Percentiles rank a stretch among this genome's conserved stretches.
Evolutionary conservation across 2,329 filamentous ascomycete genomes (phyloP).

Genomic region (Epichloe typhina): DNA sequence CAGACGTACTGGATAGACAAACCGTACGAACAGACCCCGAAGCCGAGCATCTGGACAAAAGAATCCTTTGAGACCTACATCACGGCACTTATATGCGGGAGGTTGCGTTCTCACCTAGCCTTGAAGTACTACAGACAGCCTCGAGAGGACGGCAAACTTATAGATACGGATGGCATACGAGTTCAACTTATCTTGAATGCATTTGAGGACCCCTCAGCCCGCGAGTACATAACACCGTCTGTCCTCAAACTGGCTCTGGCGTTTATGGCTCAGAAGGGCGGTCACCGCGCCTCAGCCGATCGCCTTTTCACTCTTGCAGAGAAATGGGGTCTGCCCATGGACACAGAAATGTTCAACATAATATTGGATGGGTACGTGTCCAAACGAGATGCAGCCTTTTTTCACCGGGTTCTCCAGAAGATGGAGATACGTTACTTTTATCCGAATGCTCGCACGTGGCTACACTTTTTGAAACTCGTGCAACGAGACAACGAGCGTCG

Average conservation of each 20-base stretch:
- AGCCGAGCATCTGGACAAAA: constrained; percentile 28
- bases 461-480: constrained; percentile 37
- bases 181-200: constrained; percentile 24
- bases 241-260: constrained; percentile 31
- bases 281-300: constrained; percentile 21
- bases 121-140: constrained; percentile 22
- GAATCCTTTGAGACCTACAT: constrained; percentile 30
- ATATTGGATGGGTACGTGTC: constrained; percentile 28
- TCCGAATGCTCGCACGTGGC: constrained; percentile 34
- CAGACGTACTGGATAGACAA: constrained; percentile 17
- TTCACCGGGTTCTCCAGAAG: constrained; percentile 24
- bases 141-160: constrained; percentile 13
- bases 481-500: constrained; percentile 42
- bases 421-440: constrained; percentile 27
- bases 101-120: constrained; percentile 19
- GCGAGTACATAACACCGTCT: constrained; percentile 22
- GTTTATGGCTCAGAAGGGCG: constrained; percentile 25
- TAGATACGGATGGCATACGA: constrained; percentile 26
- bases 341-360: constrained; percentile 35
- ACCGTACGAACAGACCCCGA: constrained; percentile 26
- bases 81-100: constrained; percentile 24
- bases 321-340: constrained; percentile 25
- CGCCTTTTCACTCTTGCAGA: constrained; percentile 25
- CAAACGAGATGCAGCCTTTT: constrained; percentile 29
- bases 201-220: constrained; percentile 24